A percentile compares a stretch with the other conserved stretches of the same genome.
These are phyloP conservation scores for Delitschia confertaspora DNA, from an alignment of 495 filamentous ascomycete genomes.

Conservation along the genomic window DNA sequence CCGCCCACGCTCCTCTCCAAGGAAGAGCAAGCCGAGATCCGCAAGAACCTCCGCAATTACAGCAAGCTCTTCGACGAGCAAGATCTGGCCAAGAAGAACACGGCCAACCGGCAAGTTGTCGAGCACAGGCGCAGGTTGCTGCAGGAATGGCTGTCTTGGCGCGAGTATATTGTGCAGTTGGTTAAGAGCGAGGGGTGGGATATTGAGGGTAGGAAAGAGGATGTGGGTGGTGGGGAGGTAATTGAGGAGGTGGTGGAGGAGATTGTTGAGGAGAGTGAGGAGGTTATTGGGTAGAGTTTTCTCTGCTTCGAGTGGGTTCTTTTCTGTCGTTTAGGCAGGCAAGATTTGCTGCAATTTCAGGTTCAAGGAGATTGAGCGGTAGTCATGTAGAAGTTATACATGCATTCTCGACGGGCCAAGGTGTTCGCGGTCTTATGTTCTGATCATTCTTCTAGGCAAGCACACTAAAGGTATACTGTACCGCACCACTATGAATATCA, in stretches of 20 bases:
- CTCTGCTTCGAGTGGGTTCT: background rate
- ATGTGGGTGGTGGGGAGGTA: slow-evolving; percentile 75
- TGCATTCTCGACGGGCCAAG: too few relatives aligned
- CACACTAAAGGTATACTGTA: too few relatives aligned
- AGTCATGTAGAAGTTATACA: too few relatives aligned
- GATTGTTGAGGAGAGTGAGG: slow-evolving; percentile 62
- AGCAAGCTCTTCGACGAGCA: slow-evolving; percentile 89
- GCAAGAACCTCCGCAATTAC: slow-evolving; percentile 97
- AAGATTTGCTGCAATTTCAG: too few relatives aligned
- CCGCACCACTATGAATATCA: too few relatives aligned
- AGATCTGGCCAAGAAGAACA: slow-evolving; percentile 81
- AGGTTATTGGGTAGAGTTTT: slow-evolving; percentile 44
- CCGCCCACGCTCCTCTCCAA: slow-evolving; percentile 79
- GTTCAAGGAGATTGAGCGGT: too few relatives aligned
- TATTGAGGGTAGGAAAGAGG: slow-evolving; percentile 45
- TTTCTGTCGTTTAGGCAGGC: too few relatives aligned
- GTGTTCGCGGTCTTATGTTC: too few relatives aligned
- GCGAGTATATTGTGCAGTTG: slow-evolving; percentile 63
- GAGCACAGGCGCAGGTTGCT: slow-evolving; percentile 75
- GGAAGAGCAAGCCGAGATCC: slow-evolving; percentile 93
- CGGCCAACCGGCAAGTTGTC: slow-evolving; percentile 86
- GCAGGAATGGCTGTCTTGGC: slow-evolving; percentile 85
- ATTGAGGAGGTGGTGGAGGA: slow-evolving; percentile 86
- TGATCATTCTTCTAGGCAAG: too few relatives aligned
- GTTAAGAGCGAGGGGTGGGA: slow-evolving; percentile 52